These are phyloP conservation scores for Russula abietina DNA, from an alignment of 768 basidiomycete species.

Conservation along the genomic window DNA sequence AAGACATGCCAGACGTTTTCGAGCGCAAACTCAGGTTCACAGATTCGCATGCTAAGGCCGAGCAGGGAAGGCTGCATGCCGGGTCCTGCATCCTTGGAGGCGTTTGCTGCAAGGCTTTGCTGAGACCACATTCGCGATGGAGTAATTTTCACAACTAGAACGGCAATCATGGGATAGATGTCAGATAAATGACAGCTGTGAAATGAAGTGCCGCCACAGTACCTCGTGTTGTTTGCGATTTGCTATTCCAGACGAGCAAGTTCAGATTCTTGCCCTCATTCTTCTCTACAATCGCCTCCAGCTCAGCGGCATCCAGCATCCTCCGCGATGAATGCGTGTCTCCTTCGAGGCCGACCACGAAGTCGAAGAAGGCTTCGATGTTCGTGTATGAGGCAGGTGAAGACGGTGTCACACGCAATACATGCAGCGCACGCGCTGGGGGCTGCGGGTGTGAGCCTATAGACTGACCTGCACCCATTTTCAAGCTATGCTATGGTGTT, in stretches of 20 bases:
- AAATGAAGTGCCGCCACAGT: conserved; percentile 18
- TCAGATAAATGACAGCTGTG: not conserved
- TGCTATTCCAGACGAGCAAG: conserved; percentile 79
- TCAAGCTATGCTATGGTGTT: not conserved
- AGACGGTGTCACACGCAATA: conserved; percentile 80
- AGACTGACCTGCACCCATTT: conserved; percentile 75
- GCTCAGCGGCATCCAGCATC: conserved; percentile 58
- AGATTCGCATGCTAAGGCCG: conserved; percentile 90
- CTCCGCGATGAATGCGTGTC: conserved; percentile 47
- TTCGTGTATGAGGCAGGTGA: conserved; percentile 84
- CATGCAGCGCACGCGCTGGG: conserved; percentile 69
- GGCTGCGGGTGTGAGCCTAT: conserved; percentile 39
- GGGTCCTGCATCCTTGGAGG: conserved; percentile 36
- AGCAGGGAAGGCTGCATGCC: conserved; percentile 78
- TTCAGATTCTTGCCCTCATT: conserved; percentile 69
- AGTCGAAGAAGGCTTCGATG: conserved; percentile 94
- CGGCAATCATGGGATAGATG: not conserved
- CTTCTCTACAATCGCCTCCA: conserved; percentile 77
- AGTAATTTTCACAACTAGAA: conserved; percentile 69
- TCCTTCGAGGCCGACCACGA: conserved; percentile 86
- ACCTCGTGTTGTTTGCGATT: conserved; percentile 68
- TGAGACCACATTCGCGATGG: conserved; percentile 85
- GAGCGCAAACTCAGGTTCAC: conserved; percentile 79
- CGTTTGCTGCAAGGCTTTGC: conserved; percentile 34
- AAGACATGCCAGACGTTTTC: conserved; percentile 98